Percentiles rank a stretch among this genome's conserved stretches.
These are phyloP conservation scores for Russula brevipes DNA, from an alignment of 768 basidiomycete species.

Conservation along the genomic window DNA sequence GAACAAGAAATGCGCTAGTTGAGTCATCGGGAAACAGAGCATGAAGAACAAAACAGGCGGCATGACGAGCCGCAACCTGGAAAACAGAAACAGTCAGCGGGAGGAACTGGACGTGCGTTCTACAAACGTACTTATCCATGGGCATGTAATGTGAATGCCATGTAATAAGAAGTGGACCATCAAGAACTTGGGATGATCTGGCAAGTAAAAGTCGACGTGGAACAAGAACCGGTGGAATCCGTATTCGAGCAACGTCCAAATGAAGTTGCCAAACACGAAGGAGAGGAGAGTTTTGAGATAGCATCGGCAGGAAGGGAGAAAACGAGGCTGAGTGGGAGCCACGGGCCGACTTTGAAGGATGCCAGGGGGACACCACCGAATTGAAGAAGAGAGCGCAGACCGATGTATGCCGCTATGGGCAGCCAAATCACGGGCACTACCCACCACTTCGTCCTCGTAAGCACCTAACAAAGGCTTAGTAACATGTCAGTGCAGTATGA, in stretches of 20 bases:
- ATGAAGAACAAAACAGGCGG: slow-evolving; percentile 77
- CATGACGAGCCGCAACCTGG: slow-evolving; percentile 91
- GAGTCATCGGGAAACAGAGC: slow-evolving; percentile 82
- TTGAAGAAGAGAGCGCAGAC: slow-evolving; percentile 76
- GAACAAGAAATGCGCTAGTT: slow-evolving; percentile 76
- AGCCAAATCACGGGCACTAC: slow-evolving; percentile 89
- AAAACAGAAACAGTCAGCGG: slow-evolving; percentile 10
- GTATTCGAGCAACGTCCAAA: slow-evolving; percentile 96
- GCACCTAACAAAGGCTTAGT: slow-evolving; percentile 41
- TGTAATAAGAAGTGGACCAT: slow-evolving; percentile 89
- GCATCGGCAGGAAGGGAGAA: slow-evolving; percentile 46
- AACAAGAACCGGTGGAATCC: slow-evolving; percentile 93
- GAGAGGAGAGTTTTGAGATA: slow-evolving; percentile 54
- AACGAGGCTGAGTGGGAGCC: slow-evolving; percentile 48
- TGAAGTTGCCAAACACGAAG: slow-evolving; percentile 79
- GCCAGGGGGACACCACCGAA: slow-evolving; percentile 62
- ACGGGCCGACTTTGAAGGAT: slow-evolving; percentile 51
- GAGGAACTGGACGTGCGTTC: neutral
- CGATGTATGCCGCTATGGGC: slow-evolving; percentile 77
- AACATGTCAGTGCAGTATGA: slow-evolving; percentile 2
- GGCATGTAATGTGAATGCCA: slow-evolving; percentile 97
- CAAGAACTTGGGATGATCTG: slow-evolving; percentile 75
- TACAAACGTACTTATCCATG: slow-evolving; percentile 72
- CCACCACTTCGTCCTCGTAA: slow-evolving; percentile 89
- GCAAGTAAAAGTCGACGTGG: slow-evolving; percentile 85